phyloP scores from a whole-genome alignment of 108 stramenopile species.

The Conticribra weissflogii region DNA sequence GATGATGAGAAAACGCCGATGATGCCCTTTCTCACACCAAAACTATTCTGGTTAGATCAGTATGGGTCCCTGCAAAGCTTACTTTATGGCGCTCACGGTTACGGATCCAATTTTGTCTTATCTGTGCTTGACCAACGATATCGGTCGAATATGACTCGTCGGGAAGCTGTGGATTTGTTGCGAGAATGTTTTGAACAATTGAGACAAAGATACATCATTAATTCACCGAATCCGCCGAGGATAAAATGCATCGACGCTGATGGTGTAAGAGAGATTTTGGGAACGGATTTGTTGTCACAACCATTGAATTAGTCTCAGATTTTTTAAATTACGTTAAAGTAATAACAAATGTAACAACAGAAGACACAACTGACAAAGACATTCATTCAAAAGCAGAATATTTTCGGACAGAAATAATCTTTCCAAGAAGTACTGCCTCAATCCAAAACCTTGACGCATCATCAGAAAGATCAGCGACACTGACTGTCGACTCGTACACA shows the following conservation, averaged over 20 bases:
- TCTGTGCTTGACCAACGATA: conserved; percentile 76
- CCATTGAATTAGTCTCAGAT: too few relatives aligned
- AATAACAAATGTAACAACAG: too few relatives aligned
- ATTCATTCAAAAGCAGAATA: conserved; percentile 8
- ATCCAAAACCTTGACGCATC: conserved; percentile 47
- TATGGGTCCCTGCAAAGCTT: conserved; percentile 75
- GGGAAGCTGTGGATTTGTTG: conserved; percentile 58
- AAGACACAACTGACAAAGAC: too few relatives aligned
- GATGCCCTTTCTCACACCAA: conserved; percentile 41
- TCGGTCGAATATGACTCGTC: conserved; percentile 52
- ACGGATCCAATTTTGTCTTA: conserved; percentile 70
- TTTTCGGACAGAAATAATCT: conserved; percentile 2
- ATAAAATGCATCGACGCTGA: conserved; percentile 76
- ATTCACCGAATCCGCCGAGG: conserved; percentile 70
- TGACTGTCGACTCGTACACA: conserved; percentile 33
- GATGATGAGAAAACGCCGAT: background rate
- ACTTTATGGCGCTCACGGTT: conserved; percentile 77
- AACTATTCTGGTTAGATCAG: conserved; percentile 80
- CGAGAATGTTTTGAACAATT: conserved; percentile 73
- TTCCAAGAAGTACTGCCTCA: conserved; percentile 26
- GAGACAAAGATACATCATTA: conserved; percentile 70
- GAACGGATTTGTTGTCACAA: background rate
- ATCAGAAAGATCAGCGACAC: conserved; percentile 47
- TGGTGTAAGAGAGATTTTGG: conserved; percentile 29
- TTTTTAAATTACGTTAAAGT: too few relatives aligned